Base-by-base conservation (phyloP, 306 rosid species). In the Luffa acutangula region DNA sequence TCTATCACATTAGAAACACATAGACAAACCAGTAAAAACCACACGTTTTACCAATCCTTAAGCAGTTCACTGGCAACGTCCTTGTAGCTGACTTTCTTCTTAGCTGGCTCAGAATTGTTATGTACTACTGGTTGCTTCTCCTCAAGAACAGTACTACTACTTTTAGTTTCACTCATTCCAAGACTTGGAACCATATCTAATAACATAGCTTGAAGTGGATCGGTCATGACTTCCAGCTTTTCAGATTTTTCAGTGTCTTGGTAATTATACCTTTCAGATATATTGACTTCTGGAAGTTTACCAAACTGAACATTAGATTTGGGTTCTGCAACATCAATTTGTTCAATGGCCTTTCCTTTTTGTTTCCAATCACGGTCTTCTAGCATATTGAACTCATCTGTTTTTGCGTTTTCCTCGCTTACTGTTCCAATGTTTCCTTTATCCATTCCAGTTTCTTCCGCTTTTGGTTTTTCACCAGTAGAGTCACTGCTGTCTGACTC, bases 31-130 rank as follows among this genome's bases (percentile, higher is more conserved):
- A 69, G 36, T 4, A 42, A 64, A 42, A 7, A 1, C 34, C 8
- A 0, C 58, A 14, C 7, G 9, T 74, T 66, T 85, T 86, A 92
- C 91, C 94, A 89, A 82, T 94, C 97, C 83, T 92, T 87, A 4
- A 95, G 96, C 74, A 95, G 84, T 75, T 90, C 76, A 43, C 71
- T 53, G 45, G 96, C 97, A 77, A 91, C 77, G 78, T 91, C 97
- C 93, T 88, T 93, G 82, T 91, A 91, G 90, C 97, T 95, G 51
- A 93, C 96, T 82, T 89, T 95, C 88, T 85, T 92, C 92, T 86
- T 90, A 13, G 76, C 0, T 83, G 96, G 89, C 80, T 75, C 87
- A 65, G 82, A 79, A 21, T 81, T 85, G 67, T 77, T 57, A 18
- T 65, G 76, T 45, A 53, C 80, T 45, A 53, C 80, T 8, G 87